Evolutionary conservation across 2,329 filamentous ascomycete species (phyloP), one percentile per base, ranked within the genome.

Genomic region (Phialemoniopsis sp.): DNA sequence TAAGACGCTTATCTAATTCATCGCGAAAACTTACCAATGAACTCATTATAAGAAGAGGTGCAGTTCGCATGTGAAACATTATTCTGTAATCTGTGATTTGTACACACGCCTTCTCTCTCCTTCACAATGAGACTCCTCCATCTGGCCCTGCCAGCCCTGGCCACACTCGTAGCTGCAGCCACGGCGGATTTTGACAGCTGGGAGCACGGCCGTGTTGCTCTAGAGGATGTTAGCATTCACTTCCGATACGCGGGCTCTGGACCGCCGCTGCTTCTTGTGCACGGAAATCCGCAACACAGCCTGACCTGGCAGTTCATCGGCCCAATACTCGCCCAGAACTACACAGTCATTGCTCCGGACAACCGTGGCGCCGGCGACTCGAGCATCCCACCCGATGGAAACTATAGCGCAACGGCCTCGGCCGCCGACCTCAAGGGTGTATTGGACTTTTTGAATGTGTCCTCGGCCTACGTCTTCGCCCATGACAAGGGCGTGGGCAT

Each of bases 401-500:
- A 67, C 45, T 71, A 70, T 45, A 69, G 55, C 8, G 62, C 66
- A 0, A 39, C 54, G 17, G 59, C 66, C 2, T 58, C 60, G 26
- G 68, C 65, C 41, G 51, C 53, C 13, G 54, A 68, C 31, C 55
- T 67, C 6, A 58, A 59, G 17, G 56, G 54, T 10, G 48, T 71
- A 0, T 53, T 71, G 31, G 61, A 66, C 29, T 70, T 69, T 32
- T 46, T 72, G 8, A 64, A 65, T 16, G 52, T 69, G 7, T 60
- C 59, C 3, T 60, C 56, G 18, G 52, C 64, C 2, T 67, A 68
- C 41, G 60, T 72, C 0, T 62, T 71, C 44, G 54, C 61, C 1
- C 67, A 72, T 43, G 68, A 73, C 40, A 71, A 70, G 40, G 68
- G 68, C 13, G 60, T 58, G 4, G 68, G 67, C 0, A 52, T 65